A percentile compares a stretch with the other conserved stretches of the same genome.
These are phyloP conservation scores for Rugosomyces carneus DNA, from an alignment of 1,284 basidiomycete species.

Conservation along the genomic window DNA sequence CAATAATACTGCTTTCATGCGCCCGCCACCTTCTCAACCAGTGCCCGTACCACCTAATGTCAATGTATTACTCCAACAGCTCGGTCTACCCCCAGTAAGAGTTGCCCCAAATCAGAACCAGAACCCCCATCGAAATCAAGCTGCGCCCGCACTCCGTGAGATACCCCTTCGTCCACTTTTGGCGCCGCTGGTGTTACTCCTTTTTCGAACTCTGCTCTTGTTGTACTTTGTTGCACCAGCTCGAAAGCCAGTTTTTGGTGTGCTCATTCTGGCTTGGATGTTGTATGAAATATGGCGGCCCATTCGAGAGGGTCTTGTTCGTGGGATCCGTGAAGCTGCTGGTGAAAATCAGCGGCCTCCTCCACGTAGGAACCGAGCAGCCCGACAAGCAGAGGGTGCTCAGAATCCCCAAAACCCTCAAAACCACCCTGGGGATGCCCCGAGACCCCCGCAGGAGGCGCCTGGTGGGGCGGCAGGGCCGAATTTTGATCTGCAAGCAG, in stretches of 20 bases:
- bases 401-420: constrained; percentile 10
- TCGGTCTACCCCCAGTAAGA: constrained; percentile 50
- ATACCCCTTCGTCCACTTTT: too few species aligned
- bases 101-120: constrained; percentile 27
- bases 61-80: constrained; percentile 55
- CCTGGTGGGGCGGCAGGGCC: constrained; percentile 19
- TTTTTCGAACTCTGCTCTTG: constrained; percentile 62
- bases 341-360: constrained; percentile 23
- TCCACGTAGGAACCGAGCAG: constrained; percentile 18
- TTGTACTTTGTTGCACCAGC: constrained; percentile 77
- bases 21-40: constrained; percentile 17
- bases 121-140: constrained; percentile 27
- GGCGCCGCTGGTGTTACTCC: too few species aligned
- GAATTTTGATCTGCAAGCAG: constrained; percentile 29
- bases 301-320: constrained; percentile 48
- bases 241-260: constrained; percentile 63
- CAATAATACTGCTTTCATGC: constrained; percentile 20
- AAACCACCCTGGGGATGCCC: constrained; percentile 10
- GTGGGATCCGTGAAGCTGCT: constrained; percentile 31
- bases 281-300: constrained; percentile 73
- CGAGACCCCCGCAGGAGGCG: constrained; percentile 13
- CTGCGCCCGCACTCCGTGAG: too few species aligned
- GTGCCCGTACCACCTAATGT: constrained; percentile 37
- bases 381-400: constrained; percentile 16
- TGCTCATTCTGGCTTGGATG: constrained; percentile 64